Percentiles rank a stretch among this genome's conserved stretches.
These are phyloP conservation scores for Canavalia ensiformis DNA, from an alignment of 306 rosid genomes.

Conservation along the genomic window DNA sequence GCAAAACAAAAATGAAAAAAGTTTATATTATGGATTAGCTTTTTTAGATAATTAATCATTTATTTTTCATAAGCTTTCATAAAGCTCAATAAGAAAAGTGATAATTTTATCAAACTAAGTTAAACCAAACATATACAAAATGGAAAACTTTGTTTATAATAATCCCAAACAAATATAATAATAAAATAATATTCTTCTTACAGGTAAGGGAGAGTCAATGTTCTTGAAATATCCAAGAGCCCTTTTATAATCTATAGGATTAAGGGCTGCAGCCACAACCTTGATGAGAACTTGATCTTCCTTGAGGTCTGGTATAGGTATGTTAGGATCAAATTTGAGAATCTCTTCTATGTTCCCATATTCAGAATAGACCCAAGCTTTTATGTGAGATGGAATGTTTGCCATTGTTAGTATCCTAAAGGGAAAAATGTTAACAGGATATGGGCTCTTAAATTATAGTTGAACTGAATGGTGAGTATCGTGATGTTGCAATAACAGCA, in stretches of 20 bases:
- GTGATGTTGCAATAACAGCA: too few relatives aligned
- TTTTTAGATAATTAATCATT: too few relatives aligned
- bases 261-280: conserved; percentile 66
- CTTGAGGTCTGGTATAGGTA: conserved; percentile 55
- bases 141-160: too few relatives aligned
- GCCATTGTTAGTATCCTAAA: neutral
- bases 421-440: neutral
- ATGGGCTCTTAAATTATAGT: too few relatives aligned
- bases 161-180: too few relatives aligned
- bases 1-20: neutral
- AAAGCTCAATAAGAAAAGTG: too few relatives aligned
- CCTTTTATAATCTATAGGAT: conserved; percentile 67
- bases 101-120: too few relatives aligned
- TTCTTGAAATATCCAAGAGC: conserved; percentile 49
- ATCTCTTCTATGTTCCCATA: conserved; percentile 59
- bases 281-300: conserved; percentile 63
- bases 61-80: too few relatives aligned
- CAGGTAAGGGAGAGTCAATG: conserved; percentile 49
- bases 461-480: too few relatives aligned
- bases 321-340: conserved; percentile 56
- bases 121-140: too few relatives aligned
- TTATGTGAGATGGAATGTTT: conserved; percentile 41
- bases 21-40: too few relatives aligned
- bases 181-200: conserved; percentile 18
- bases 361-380: conserved; percentile 67